Conservation (phyloP, 768 basidiomycete species). For the Trametes maxima region DNA sequence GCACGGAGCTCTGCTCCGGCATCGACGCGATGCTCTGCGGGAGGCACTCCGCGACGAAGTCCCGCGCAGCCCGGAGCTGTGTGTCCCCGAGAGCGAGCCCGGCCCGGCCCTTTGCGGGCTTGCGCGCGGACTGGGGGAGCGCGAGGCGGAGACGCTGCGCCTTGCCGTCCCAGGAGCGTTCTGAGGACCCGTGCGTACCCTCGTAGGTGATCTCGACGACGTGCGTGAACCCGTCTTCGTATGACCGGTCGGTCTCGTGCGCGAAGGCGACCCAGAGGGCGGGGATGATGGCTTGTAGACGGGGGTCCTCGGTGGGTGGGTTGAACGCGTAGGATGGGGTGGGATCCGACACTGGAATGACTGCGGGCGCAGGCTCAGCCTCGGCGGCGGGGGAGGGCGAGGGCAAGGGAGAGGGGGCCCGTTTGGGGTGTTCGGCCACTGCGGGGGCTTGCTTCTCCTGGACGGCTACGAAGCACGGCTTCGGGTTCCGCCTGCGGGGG, state of each 20-base stretch:
- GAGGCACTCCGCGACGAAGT: conserved; percentile 45
- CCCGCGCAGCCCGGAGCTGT: conserved; percentile 44
- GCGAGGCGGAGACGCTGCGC: conserved; percentile 25
- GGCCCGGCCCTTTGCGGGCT: conserved; percentile 12
- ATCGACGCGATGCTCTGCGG: conserved; percentile 26
- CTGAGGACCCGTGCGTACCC: neutral
- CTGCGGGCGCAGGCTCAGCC: neutral
- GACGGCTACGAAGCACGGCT: conserved; percentile 17
- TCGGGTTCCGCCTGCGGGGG: conserved; percentile 25
- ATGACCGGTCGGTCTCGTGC: conserved; percentile 4
- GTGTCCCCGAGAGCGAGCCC: conserved; percentile 33
- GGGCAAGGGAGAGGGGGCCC: too few species aligned
- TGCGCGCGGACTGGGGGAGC: conserved; percentile 19
- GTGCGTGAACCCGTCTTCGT: conserved; percentile 29
- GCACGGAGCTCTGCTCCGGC: conserved; percentile 18
- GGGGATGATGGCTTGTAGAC: conserved; percentile 30
- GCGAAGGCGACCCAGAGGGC: conserved; percentile 29
- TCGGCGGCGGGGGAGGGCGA: neutral
- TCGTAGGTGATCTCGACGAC: conserved; percentile 26
- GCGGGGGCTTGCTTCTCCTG: conserved; percentile 13
- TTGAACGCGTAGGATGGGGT: conserved; percentile 5
- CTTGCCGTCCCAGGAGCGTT: conserved; percentile 9
- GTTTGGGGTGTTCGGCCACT: neutral
- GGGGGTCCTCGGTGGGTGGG: conserved; percentile 15
- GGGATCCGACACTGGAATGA: neutral